Conservation (phyloP, 129 eudicot genomes). For the Lonicera japonica region DNA sequence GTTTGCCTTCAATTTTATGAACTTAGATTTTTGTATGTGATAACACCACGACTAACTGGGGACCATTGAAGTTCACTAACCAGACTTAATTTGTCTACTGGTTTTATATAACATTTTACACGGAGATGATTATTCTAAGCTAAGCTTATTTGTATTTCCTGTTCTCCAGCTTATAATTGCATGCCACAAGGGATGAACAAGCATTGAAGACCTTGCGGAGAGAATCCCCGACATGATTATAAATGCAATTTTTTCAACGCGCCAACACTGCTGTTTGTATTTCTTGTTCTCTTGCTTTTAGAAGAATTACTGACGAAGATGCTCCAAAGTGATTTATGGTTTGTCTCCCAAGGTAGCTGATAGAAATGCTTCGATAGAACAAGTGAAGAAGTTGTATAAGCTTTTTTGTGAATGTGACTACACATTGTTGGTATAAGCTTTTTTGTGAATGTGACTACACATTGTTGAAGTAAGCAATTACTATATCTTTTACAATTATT, state of each 20-base stretch:
- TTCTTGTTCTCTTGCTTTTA: constrained; percentile 85
- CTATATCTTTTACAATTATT: neutral
- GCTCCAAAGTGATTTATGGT: constrained; percentile 97
- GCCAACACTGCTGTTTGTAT: constrained; percentile 41
- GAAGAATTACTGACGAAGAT: constrained; percentile 95
- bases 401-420: constrained; percentile 89
- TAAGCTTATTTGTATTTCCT: constrained; percentile 7
- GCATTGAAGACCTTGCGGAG: constrained; percentile 99
- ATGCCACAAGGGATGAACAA: constrained; percentile 90
- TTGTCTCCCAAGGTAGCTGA: constrained; percentile 86
- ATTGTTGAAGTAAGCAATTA: constrained; percentile 47
- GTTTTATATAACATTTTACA: too few species aligned
- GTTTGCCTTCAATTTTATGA: too few species aligned
- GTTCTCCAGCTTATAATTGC: constrained; percentile 80
- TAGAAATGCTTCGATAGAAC: constrained; percentile 73
- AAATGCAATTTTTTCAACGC: constrained; percentile 39
- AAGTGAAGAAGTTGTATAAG: constrained; percentile 87
- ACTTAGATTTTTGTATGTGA: too few species aligned
- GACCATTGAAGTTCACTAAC: too few species aligned
- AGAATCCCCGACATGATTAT: constrained; percentile 88
- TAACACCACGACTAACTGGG: too few species aligned
- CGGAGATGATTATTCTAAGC: neutral
- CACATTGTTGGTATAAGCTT: constrained; percentile 81
- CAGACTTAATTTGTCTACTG: neutral
- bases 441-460: constrained; percentile 91